Percentiles rank a stretch among this genome's conserved stretches.
These are phyloP conservation scores for Claviceps pazoutovae DNA, from an alignment of 2,329 filamentous ascomycete genomes.

Conservation along the genomic window DNA sequence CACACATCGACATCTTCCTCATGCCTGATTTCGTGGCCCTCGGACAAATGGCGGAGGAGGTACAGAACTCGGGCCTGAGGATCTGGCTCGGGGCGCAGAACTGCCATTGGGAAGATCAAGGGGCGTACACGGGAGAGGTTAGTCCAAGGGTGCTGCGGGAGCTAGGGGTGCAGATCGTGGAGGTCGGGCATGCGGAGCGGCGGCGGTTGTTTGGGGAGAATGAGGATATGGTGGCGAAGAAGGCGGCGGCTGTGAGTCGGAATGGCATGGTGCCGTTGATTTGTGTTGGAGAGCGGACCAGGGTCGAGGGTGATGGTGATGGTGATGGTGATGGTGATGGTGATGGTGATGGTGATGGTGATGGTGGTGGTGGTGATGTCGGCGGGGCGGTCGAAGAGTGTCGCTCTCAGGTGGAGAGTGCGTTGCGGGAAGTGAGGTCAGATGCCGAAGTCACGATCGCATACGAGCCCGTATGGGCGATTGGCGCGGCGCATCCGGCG, in stretches of 20 bases:
- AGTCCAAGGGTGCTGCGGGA: slow-evolving; percentile 54
- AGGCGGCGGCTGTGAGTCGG: slow-evolving; percentile 52
- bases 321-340: slow-evolving; percentile 24
- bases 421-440: slow-evolving; percentile 45
- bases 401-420: slow-evolving; percentile 46
- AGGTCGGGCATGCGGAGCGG: slow-evolving; percentile 71
- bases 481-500: slow-evolving; percentile 61
- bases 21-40: slow-evolving; percentile 67
- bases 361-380: slow-evolving; percentile 40
- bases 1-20: slow-evolving; percentile 56
- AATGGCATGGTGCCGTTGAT: slow-evolving; percentile 65
- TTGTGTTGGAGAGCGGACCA: slow-evolving; percentile 60
- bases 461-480: slow-evolving; percentile 84
- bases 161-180: slow-evolving; percentile 57
- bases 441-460: slow-evolving; percentile 61
- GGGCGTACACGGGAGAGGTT: slow-evolving; percentile 67
- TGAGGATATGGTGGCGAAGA: slow-evolving; percentile 51
- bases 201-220: slow-evolving; percentile 59
- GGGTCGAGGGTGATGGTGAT: slow-evolving; percentile 26
- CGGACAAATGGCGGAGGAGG: slow-evolving; percentile 32
- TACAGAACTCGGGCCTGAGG: slow-evolving; percentile 25
- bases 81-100: slow-evolving; percentile 61
- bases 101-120: slow-evolving; percentile 52
- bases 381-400: slow-evolving; percentile 52
- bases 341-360: slow-evolving; percentile 23